Conservation (phyloP, 371 early-diverging fungal genomes). For the Lichtheimia hyalospora region DNA sequence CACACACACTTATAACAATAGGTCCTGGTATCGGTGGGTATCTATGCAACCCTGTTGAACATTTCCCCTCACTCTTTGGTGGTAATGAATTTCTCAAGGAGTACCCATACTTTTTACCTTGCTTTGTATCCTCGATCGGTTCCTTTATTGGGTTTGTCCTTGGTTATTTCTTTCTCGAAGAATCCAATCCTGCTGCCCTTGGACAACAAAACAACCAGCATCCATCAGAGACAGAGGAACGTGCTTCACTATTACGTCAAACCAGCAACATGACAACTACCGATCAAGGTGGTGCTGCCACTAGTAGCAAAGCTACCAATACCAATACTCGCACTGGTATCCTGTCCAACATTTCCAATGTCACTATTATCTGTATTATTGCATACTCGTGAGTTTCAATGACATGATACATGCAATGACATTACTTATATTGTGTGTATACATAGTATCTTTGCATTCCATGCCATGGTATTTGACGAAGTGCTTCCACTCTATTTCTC, state of each 20-base stretch:
- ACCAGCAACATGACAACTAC: conserved; percentile 2
- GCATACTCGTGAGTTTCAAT: conserved; percentile 36
- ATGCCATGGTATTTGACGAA: conserved; percentile 76
- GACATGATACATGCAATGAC: neutral
- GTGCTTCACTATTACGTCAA: neutral
- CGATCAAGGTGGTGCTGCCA: neutral
- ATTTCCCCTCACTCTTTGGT: conserved; percentile 74
- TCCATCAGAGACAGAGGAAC: neutral
- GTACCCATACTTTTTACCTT: conserved; percentile 89
- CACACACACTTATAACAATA: conserved; percentile 43
- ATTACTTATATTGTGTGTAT: neutral
- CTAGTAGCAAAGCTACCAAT: neutral
- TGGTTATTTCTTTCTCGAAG: conserved; percentile 73
- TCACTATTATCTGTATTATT: conserved; percentile 34
- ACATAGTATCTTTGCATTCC: conserved; percentile 58
- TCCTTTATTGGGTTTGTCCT: conserved; percentile 65
- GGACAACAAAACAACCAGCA: conserved; percentile 9
- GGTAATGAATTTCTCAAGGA: conserved; percentile 55
- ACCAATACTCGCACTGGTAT: neutral
- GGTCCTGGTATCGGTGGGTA: conserved; percentile 68
- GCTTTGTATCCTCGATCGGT: conserved; percentile 68
- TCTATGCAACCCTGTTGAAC: conserved; percentile 72
- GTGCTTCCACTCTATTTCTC: conserved; percentile 63
- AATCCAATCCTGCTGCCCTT: conserved; percentile 56
- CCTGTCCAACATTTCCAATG: conserved; percentile 14